Evolutionary conservation across 164 flowering plant species (phyloP).

Genomic region (Tetracentron sinense): DNA sequence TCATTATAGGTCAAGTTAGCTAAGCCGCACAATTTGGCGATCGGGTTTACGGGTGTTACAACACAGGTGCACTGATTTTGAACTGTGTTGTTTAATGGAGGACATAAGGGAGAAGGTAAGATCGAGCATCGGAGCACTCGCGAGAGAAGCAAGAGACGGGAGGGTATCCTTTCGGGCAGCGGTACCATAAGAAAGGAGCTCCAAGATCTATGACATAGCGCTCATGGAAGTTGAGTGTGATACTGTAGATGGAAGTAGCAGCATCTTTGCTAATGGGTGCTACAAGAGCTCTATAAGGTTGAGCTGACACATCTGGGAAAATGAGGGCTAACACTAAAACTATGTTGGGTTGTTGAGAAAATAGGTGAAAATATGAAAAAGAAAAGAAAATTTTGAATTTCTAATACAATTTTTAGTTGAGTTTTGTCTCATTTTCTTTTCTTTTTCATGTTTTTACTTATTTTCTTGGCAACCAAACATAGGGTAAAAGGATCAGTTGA

Average conservation of each 20-base stretch:
- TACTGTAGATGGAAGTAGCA: constrained; percentile 23
- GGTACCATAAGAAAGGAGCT: constrained; percentile 22
- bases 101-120: constrained; percentile 15
- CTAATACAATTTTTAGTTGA: no score
- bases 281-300: constrained; percentile 22
- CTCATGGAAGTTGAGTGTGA: constrained; percentile 20
- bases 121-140: constrained; percentile 9
- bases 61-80: constrained; percentile 17
- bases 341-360: no score
- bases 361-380: no score
- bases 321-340: constrained; percentile 2
- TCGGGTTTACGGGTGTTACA: constrained; percentile 22
- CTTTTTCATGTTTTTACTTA: no score
- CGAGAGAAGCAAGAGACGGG: constrained; percentile 16
- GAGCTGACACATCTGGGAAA: constrained; percentile 12
- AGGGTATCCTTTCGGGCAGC: constrained; percentile 19
- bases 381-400: no score
- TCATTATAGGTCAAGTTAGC: constrained; percentile 18
- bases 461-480: no score
- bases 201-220: constrained; percentile 31
- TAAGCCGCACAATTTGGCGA: constrained; percentile 18
- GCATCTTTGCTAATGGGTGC: constrained; percentile 32
- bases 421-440: no score
- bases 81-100: neutral
- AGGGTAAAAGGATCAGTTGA: constrained; percentile 2